A percentile compares a stretch with the other conserved stretches of the same genome.
phyloP scores from a whole-genome alignment of 2,329 filamentous ascomycete species.

The Apiospora phragmitis region DNA sequence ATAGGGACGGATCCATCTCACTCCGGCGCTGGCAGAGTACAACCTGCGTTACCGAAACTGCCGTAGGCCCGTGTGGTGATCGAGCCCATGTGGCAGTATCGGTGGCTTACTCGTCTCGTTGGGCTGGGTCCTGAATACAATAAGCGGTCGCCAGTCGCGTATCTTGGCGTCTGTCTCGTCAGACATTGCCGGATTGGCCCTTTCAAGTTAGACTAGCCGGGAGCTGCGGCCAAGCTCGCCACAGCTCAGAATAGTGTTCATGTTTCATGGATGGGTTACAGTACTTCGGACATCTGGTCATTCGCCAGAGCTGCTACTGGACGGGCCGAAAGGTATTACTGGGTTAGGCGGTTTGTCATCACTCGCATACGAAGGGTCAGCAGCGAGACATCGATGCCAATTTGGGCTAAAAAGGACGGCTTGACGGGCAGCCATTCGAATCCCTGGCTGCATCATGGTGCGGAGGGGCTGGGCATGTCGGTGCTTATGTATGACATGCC shows the following conservation, averaged over 20 bases:
- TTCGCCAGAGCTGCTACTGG: neutral
- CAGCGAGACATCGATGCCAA: neutral
- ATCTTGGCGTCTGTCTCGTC: neutral
- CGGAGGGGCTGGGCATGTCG: neutral
- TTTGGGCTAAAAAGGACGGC: neutral
- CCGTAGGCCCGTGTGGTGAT: neutral
- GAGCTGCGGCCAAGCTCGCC: neutral
- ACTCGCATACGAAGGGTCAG: constrained; percentile 1
- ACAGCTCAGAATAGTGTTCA: constrained; percentile 6
- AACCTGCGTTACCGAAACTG: neutral
- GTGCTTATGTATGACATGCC: neutral
- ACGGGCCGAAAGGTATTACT: constrained; percentile 7
- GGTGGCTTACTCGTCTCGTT: neutral
- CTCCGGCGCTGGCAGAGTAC: neutral
- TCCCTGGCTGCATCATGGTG: neutral
- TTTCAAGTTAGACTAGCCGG: neutral
- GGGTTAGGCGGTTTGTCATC: constrained; percentile 1
- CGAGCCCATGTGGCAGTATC: neutral
- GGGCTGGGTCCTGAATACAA: neutral
- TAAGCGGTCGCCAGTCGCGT: constrained; percentile 1
- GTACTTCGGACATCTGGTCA: neutral
- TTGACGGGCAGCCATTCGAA: neutral
- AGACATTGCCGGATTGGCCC: neutral
- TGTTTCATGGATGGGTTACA: constrained; percentile 4
- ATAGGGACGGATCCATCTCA: neutral